Percentiles rank a stretch among this genome's conserved stretches.
Conservation (phyloP, 768 basidiomycete genomes). For the Termitomyces eurrhizus region DNA sequence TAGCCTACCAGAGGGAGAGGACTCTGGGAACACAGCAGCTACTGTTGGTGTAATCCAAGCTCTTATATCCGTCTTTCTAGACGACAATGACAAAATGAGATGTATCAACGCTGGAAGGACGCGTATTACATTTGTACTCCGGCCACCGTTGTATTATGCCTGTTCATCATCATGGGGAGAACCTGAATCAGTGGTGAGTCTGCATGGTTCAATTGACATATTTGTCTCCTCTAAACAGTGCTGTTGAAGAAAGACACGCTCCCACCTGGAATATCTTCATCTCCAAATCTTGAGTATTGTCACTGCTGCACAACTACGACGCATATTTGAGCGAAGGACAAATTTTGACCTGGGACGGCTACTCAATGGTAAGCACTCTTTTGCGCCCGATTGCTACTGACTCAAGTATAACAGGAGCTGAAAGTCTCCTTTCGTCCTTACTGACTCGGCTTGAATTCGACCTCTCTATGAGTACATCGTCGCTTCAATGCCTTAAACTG, state of each 20-base stretch:
- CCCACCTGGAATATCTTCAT: slow-evolving; percentile 93
- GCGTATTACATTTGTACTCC: slow-evolving; percentile 81
- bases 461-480: slow-evolving; percentile 77
- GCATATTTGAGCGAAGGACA: slow-evolving; percentile 83
- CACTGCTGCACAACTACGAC: slow-evolving; percentile 76
- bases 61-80: slow-evolving; percentile 91
- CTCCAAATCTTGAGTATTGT: slow-evolving; percentile 91
- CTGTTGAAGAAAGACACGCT: slow-evolving; percentile 77
- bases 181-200: slow-evolving; percentile 88
- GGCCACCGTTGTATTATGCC: slow-evolving; percentile 88
- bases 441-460: slow-evolving; percentile 71
- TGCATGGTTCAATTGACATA: slow-evolving; percentile 10
- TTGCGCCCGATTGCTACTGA: neutral
- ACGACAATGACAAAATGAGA: slow-evolving; percentile 82
- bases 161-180: slow-evolving; percentile 93
- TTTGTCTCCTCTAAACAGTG: slow-evolving; percentile 21
- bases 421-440: slow-evolving; percentile 73
- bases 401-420: slow-evolving; percentile 55
- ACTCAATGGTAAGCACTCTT: slow-evolving; percentile 47
- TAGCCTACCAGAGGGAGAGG: slow-evolving; percentile 52
- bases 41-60: slow-evolving; percentile 94
- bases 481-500: slow-evolving; percentile 76
- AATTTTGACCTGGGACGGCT: slow-evolving; percentile 88
- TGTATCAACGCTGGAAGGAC: slow-evolving; percentile 82
- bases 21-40: slow-evolving; percentile 66